phyloP scores from a whole-genome alignment of 805 yeast genomes.

The Saturnispora besseyi region DNA sequence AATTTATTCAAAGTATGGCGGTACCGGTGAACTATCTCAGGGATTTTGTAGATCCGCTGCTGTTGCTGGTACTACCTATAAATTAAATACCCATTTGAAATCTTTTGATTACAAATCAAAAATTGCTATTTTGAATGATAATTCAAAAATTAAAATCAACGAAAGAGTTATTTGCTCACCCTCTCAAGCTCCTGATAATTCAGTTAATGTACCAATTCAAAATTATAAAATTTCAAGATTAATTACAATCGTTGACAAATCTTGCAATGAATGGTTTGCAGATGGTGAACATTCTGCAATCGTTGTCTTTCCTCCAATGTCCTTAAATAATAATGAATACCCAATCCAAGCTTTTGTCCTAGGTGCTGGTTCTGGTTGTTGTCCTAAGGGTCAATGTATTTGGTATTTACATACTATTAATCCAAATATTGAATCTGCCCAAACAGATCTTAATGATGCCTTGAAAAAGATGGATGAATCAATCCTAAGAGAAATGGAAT shows the following conservation, averaged over 20 bases:
- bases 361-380: conserved; percentile 81
- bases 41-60: conserved; percentile 98
- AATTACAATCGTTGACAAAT: conserved; percentile 74
- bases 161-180: conserved; percentile 78
- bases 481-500: conserved; percentile 69
- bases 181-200: conserved; percentile 44
- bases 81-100: conserved; percentile 57
- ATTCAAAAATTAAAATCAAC: conserved; percentile 60
- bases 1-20: conserved; percentile 85
- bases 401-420: conserved; percentile 86
- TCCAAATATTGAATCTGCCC: conserved; percentile 51
- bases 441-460: conserved; percentile 73
- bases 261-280: conserved; percentile 87
- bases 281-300: conserved; percentile 78
- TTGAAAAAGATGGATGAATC: conserved; percentile 70
- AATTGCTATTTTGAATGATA: conserved; percentile 67
- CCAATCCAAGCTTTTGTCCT: conserved; percentile 84
- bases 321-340: conserved; percentile 54
- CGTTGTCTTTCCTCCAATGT: conserved; percentile 86
- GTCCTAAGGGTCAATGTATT: conserved; percentile 77
- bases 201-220: conserved; percentile 35
- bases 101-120: conserved; percentile 59
- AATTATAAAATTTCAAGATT: conserved; percentile 60
- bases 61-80: conserved; percentile 93
- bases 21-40: conserved; percentile 91